Evolutionary conservation across 768 basidiomycete genomes (phyloP), one percentile per base, ranked within the genome.

Genomic region (Mycena pura): DNA sequence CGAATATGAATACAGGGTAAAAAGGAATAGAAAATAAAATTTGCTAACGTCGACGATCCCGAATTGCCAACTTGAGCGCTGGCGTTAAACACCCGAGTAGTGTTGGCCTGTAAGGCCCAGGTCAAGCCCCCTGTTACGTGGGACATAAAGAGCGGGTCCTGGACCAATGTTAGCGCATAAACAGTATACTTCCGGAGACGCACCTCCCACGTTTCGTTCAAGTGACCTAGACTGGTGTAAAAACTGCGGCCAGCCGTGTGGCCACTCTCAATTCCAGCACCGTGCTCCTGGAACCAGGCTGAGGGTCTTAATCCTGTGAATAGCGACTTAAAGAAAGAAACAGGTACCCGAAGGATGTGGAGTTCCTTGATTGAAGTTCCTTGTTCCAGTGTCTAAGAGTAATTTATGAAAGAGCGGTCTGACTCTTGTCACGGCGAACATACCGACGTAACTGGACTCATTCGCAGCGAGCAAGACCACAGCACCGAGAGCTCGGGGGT

Each of bases 201-300:
- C 52, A 88, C 90, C 76, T 84, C 75, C 91, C 91, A 93, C 29
- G 90, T 92, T 68, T 90, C 86, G 67, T 86, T 88, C 51, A 86
- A 74, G 71, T 96, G 93, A 0, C 93, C 93, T 0, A 95, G 80
- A 62, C 86, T 82, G 0, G 93, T 95, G 71, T 92, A 95, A 77
- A 91, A 95, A 67, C 91, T 92, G 34, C 93, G 83, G 21, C 92
- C 93, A 3, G 87, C 82, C 38, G 70, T 68, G 24, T 80, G 72
- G 19, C 79, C 73, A 25, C 69, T 71, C 63, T 84, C 78, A 4
- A 85, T 84, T 0, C 91, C 91, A 27, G 88, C 86, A 17, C 90
- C 90, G 3, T 79, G 82, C 64, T 89, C 87, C 73, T 93, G 92
- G 71, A 84, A 94, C 93, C 92, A 95, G 21, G 94, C 92, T 92